A percentile compares a stretch with the other conserved stretches of the same genome.
Conservation (phyloP, 192 early-diverging fungal species). For the Entomortierella parvispora region DNA sequence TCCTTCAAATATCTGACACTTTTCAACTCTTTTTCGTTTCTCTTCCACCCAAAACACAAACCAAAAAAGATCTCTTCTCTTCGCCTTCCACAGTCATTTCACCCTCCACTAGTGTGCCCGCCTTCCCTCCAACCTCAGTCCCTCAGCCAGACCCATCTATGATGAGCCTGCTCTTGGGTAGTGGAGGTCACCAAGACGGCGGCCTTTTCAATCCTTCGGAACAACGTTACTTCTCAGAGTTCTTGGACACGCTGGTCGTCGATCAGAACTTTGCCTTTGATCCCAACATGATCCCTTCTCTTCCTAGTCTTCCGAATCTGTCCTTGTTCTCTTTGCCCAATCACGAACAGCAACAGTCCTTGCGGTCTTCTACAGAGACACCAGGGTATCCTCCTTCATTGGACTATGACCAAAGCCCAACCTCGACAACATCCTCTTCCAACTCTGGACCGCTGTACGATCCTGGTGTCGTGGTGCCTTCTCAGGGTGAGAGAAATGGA, state of each 20-base stretch:
- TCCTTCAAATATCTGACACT: too few relatives aligned
- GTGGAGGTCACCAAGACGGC: too few relatives aligned
- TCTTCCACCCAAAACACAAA: too few relatives aligned
- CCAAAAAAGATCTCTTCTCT: not conserved
- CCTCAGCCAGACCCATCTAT: conserved; percentile 22
- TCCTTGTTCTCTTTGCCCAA: not conserved
- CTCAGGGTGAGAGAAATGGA: too few relatives aligned
- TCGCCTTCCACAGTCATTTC: conserved; percentile 22
- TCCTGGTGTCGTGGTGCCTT: too few relatives aligned
- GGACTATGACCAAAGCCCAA: too few relatives aligned
- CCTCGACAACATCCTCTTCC: too few relatives aligned
- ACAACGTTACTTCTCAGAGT: conserved; percentile 60
- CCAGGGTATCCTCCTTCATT: too few relatives aligned
- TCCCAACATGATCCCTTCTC: conserved; percentile 42
- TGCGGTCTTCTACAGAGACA: not conserved
- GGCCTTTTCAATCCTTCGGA: conserved; percentile 52
- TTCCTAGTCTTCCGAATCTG: conserved; percentile 26
- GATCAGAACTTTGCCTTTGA: conserved; percentile 56
- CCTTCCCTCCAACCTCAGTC: conserved; percentile 13
- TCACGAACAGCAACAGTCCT: not conserved
- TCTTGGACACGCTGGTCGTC: conserved; percentile 60
- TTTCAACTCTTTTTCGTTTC: too few relatives aligned
- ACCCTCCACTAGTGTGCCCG: conserved; percentile 28
- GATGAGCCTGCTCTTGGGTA: not conserved
- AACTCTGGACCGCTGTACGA: too few relatives aligned